phyloP scores from a whole-genome alignment of 192 early-diverging fungal species.

The Backusella circina region DNA sequence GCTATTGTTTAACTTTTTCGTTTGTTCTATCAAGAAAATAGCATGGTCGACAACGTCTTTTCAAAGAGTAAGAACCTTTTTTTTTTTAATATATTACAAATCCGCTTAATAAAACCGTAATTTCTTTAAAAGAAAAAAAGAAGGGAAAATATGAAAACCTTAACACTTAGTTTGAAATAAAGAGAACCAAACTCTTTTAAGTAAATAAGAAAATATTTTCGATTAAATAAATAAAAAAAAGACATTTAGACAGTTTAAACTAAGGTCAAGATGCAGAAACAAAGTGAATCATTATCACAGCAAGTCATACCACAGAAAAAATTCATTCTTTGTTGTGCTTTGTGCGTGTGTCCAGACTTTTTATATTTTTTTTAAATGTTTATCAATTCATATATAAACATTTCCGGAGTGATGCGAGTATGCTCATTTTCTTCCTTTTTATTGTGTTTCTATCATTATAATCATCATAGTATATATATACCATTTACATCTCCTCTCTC shows the following conservation, averaged over 20 bases:
- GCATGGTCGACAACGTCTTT: neutral
- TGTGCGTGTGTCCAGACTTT: neutral
- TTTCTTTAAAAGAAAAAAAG: neutral
- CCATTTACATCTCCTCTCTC: neutral
- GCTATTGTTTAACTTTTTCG: neutral
- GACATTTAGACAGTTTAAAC: neutral
- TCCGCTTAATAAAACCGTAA: neutral
- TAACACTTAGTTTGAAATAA: neutral
- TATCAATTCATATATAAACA: neutral
- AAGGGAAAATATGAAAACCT: neutral
- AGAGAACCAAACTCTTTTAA: neutral
- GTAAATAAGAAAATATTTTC: neutral
- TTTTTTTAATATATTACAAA: neutral
- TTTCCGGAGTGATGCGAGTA: neutral
- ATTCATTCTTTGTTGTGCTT: neutral
- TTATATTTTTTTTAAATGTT: neutral
- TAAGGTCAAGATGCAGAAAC: neutral
- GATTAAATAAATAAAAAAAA: neutral
- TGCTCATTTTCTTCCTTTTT: neutral
- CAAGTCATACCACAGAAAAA: neutral
- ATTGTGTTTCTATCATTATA: neutral
- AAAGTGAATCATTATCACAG: neutral
- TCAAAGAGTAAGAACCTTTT: neutral
- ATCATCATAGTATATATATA: neutral
- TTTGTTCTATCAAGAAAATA: neutral